Base-by-base conservation (phyloP, 2,329 filamentous ascomycete species). In the Macrophomina tecta region DNA sequence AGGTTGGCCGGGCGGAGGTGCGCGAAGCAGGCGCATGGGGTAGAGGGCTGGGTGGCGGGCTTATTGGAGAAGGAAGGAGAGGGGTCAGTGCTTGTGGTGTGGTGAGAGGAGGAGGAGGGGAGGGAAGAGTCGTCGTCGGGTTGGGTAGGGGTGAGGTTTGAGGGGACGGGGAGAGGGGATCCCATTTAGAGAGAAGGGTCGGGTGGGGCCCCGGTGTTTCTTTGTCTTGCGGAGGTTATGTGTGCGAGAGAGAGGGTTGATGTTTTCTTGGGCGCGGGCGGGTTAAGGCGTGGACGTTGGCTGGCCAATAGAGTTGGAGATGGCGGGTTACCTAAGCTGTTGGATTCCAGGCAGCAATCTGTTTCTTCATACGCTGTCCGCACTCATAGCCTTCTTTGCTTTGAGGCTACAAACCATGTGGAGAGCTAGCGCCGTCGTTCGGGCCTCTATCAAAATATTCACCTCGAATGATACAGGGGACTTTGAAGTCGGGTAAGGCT, bases 1-100 rank as follows among this genome's bases (percentile, higher is more conserved):
- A 61, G 56, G 28, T 61, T 61, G 8, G 56, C 56, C 4, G 56
- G 56, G 11, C 56, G 56, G 4, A 61, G 56, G 30, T 61, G 56
- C 14, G 56, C 56, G 56, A 61, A 61, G 8, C 56, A 61, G 28
- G 34, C 56, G 28, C 56, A 61, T 48, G 56, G 16, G 28, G 12
- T 28, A 7, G 56, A 32, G n/a, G 56, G 56, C 30, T 61, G 56
- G 7, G 40, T 46, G 56, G 8, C 40, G 18, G 18, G 18, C 1
- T 18, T 18, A n/a, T 45, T 14, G 56, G 36, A 3, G 53, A n/a
- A 23, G 42, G 52, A 14, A 30, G 36, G 5, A 18, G 18, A 18
- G 36, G 36, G 56, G 5, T 61, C 56, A 4, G 42, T 61, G 56
- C 34, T 40, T 14, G 40, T 48, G 56, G 36, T 61, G 5, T 49